A percentile compares a stretch with the other conserved stretches of the same genome.
Evolutionary conservation across 192 early-diverging fungal genomes (phyloP).

Genomic region (Thoreauomyces humboldtii): DNA sequence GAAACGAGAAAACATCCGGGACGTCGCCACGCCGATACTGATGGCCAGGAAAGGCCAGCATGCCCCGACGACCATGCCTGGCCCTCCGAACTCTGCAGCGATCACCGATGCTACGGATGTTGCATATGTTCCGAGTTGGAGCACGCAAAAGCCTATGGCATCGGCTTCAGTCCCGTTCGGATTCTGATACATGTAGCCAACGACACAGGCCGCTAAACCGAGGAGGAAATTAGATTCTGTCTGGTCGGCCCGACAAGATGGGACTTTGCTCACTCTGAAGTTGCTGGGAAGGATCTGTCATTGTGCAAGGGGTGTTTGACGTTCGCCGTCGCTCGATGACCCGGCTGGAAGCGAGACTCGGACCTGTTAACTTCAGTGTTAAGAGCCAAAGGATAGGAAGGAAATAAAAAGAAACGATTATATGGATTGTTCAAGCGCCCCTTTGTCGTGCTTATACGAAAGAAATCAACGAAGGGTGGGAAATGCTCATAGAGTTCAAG

Average conservation of each 20-base stretch:
- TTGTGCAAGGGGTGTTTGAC: too few species aligned
- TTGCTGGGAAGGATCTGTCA: too few species aligned
- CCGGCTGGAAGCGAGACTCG: too few species aligned
- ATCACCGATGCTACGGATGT: background rate
- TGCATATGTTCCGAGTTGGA: background rate
- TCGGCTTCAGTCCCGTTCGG: background rate
- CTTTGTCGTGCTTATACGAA: too few species aligned
- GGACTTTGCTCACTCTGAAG: too few species aligned
- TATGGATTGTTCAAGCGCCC: too few species aligned
- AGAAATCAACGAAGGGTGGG: too few species aligned
- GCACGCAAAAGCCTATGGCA: constrained; percentile 8
- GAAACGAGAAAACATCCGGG: constrained; percentile 1
- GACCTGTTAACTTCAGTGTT: too few species aligned
- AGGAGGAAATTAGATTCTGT: background rate
- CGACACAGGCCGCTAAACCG: background rate
- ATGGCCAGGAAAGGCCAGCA: constrained; percentile 9
- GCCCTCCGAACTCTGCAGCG: background rate
- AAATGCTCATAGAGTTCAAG: too few species aligned
- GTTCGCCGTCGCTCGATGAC: too few species aligned
- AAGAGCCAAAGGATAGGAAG: too few species aligned
- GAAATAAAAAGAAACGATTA: too few species aligned
- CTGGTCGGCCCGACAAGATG: background rate
- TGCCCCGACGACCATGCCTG: constrained; percentile 5
- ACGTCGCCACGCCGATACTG: constrained; percentile 6
- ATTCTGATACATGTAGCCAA: background rate